These are phyloP conservation scores for Aspergillus jensenii DNA, from an alignment of 2,329 filamentous ascomycete genomes.

Conservation along the genomic window DNA sequence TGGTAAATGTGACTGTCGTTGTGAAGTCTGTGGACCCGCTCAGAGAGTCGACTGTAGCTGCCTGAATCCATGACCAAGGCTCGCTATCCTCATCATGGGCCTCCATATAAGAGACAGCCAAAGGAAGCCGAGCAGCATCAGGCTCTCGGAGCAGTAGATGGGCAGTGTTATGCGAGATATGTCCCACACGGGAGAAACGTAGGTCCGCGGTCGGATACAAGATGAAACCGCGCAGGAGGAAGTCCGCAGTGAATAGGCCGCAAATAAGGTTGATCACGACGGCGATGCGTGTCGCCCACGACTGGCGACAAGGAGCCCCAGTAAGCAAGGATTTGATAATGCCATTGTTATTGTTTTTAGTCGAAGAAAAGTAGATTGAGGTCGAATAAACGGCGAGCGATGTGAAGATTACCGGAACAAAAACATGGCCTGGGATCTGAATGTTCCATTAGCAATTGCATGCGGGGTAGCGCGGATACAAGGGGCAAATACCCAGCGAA, in stretches of 20 bases:
- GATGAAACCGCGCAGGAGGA: conserved; percentile 70
- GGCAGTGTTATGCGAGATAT: conserved; percentile 77
- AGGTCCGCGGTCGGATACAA: conserved; percentile 71
- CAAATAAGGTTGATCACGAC: conserved; percentile 71
- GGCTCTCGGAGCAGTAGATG: conserved; percentile 85
- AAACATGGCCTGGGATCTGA: conserved; percentile 41
- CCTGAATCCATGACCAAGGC: conserved; percentile 60
- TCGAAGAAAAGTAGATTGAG: conserved; percentile 27
- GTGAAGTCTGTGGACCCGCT: conserved; percentile 82
- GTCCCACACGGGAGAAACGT: conserved; percentile 83
- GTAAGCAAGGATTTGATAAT: conserved; percentile 67
- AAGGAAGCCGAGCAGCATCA: conserved; percentile 68
- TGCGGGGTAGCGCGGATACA: neutral
- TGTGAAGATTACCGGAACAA: conserved; percentile 39
- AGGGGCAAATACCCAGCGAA: conserved; percentile 43
- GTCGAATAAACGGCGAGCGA: conserved; percentile 48
- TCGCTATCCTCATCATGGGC: conserved; percentile 25
- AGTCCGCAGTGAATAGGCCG: conserved; percentile 70
- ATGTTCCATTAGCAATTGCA: conserved; percentile 1
- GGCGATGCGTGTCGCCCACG: conserved; percentile 64
- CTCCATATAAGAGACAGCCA: conserved; percentile 65
- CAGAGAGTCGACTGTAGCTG: conserved; percentile 64
- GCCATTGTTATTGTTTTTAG: conserved; percentile 4
- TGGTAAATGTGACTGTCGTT: conserved; percentile 63
- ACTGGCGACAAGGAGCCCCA: conserved; percentile 74